phyloP scores from a whole-genome alignment of 345 rosid genomes.

The Bruguiera gymnorhiza region DNA sequence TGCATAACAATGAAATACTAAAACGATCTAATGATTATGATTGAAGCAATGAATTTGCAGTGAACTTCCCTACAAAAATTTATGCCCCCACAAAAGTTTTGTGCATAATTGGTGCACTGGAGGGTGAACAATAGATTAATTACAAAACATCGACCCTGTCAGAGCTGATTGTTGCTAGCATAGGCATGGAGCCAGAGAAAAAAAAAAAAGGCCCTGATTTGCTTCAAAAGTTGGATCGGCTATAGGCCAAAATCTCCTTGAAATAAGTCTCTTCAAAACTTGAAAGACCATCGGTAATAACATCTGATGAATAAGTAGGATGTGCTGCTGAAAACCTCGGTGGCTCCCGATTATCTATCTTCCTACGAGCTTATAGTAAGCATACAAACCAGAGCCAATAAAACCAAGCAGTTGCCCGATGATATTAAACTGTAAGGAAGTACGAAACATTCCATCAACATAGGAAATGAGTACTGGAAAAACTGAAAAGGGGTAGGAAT shows the following conservation, averaged over 20 bases:
- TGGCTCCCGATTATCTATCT: conserved; percentile 42
- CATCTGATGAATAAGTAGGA: background rate
- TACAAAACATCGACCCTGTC: no score
- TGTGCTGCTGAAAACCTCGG: conserved; percentile 4
- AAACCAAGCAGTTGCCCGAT: conserved; percentile 86
- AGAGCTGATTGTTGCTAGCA: background rate
- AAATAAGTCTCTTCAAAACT: conserved; percentile 2
- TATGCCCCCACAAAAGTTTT: background rate
- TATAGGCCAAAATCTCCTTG: background rate
- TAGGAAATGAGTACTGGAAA: conserved; percentile 5
- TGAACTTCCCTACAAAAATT: background rate
- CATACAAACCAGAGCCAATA: conserved; percentile 86
- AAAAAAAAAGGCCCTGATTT: no score
- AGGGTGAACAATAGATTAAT: background rate
- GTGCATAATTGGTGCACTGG: background rate
- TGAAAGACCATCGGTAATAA: background rate
- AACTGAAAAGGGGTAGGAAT: background rate
- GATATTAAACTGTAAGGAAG: conserved; percentile 69
- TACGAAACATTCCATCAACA: background rate
- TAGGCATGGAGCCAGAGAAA: background rate
- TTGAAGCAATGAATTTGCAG: background rate
- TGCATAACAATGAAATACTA: no score
- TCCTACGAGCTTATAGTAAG: conserved; percentile 76
- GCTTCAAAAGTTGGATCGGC: background rate
- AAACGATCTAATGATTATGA: no score